Evolutionary conservation across 805 yeast species (phyloP), one percentile per base, ranked within the genome.

Genomic region (Cyberlindnera maritima): DNA sequence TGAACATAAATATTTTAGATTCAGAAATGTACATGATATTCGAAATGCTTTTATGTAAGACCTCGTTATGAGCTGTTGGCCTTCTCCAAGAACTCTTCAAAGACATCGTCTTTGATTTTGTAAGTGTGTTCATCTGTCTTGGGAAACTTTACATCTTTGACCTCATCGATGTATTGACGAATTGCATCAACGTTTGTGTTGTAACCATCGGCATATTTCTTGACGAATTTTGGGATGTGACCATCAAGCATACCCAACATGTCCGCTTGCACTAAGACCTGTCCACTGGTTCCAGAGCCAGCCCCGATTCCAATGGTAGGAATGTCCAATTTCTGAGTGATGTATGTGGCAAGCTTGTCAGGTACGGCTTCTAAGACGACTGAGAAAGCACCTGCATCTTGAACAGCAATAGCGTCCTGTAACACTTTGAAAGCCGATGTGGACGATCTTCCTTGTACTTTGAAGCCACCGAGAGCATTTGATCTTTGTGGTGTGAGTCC

Each of bases 261-360:
- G 62, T 92, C 99, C 4, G 88, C 79, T 64, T 86, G 82, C 0
- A 92, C 99, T 33, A 92, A 72, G 1, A 92, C 96, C 64, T 94
- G 98, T 0, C 96, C 98, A 31, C 87, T 79, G 9, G 92, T 84
- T 9, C 69, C 68, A 19, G 81, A 78, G 0, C 99, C 98, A 0
- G 98, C 97, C 4, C 99, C 99, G 41, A 92, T 92, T 3, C 99
- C 99, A 54, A 92, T 90, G 1, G 95, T 87, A 0, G 98, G 97
- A 1, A 92, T 72, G 1, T 62, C 42, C 28, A 90, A 62, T 13
- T 70, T 68, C 2, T 71, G 62, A 0, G 97, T 86, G 25, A 94
- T 79, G 46, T 71, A 69, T 37, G 71, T 63, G 0, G 92, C 92
- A 12, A 94, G 67, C 47, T 75, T 75, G 46, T 78, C 79, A 1